Percentiles rank a stretch among this genome's conserved stretches.
These are phyloP conservation scores for Raffaelea albimanens DNA, from an alignment of 2,329 filamentous ascomycete species.

Conservation along the genomic window DNA sequence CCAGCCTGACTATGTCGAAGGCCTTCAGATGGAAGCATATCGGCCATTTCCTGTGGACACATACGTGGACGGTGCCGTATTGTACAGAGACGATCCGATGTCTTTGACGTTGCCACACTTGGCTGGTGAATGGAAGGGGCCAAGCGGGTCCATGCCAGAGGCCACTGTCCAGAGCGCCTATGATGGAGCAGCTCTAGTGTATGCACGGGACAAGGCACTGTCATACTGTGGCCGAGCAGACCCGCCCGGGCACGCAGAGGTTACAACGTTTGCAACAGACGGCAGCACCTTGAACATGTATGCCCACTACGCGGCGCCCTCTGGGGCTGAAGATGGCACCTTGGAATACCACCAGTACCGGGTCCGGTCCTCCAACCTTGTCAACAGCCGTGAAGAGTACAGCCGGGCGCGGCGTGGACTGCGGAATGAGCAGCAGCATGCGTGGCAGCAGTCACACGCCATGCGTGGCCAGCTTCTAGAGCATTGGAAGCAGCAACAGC, in stretches of 20 bases:
- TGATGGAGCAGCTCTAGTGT: constrained; percentile 19
- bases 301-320: constrained; percentile 18
- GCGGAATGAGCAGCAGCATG: constrained; percentile 6
- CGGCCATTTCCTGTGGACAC: constrained; percentile 9
- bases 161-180: constrained; percentile 9
- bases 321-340: neutral
- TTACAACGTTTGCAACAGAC: constrained; percentile 19
- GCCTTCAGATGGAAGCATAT: constrained; percentile 11
- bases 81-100: constrained; percentile 9
- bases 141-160: constrained; percentile 8
- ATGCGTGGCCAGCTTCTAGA: constrained; percentile 4
- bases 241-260: constrained; percentile 11
- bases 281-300: constrained; percentile 16
- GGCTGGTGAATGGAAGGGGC: constrained; percentile 16
- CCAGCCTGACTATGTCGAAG: constrained; percentile 20
- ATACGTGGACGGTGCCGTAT: constrained; percentile 8
- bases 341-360: constrained; percentile 15
- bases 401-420: constrained; percentile 4
- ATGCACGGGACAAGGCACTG: constrained; percentile 17
- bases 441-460: constrained; percentile 6
- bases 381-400: neutral
- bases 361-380: constrained; percentile 10
- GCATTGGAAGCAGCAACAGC: neutral
- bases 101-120: constrained; percentile 19
- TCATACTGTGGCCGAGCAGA: constrained; percentile 11